phyloP scores from a whole-genome alignment of 768 basidiomycete species.

The Rhodotorula babjevae region DNA sequence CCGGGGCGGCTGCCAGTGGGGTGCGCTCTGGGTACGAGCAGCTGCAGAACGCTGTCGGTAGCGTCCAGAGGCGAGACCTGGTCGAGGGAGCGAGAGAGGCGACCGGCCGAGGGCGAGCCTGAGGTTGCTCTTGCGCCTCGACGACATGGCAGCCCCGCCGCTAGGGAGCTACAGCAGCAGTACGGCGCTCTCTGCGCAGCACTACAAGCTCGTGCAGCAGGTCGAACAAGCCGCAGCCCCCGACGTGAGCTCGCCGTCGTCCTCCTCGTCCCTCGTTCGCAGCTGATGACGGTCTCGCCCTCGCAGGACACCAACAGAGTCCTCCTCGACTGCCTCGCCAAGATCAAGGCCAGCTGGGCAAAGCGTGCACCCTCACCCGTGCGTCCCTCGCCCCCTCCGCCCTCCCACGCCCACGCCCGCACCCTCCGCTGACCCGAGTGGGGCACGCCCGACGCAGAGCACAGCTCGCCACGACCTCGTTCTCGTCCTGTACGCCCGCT shows the following conservation, averaged over 20 bases:
- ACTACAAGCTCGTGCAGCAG: constrained; percentile 20
- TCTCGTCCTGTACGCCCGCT: constrained; percentile 18
- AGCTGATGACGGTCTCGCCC: not conserved
- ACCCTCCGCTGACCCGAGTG: not conserved
- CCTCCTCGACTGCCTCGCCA: not conserved
- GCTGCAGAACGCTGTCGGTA: no score
- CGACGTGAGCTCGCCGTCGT: not conserved
- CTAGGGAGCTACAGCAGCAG: constrained; percentile 11
- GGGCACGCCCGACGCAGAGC: not conserved
- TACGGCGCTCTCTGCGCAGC: constrained; percentile 2
- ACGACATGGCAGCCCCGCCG: not conserved
- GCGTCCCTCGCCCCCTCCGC: not conserved
- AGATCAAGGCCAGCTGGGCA: not conserved
- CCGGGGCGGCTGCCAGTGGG: no score
- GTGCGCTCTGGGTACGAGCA: no score
- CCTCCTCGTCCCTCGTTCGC: not conserved
- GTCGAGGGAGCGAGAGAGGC: not conserved
- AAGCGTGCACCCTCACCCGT: not conserved
- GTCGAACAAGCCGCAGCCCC: constrained; percentile 4
- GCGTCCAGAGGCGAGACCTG: no score
- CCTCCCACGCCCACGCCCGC: no score
- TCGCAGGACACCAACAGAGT: not conserved
- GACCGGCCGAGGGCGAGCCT: not conserved
- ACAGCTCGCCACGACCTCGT: constrained; percentile 11
- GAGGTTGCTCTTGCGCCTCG: not conserved